Conservation (phyloP, 139 green algal species). For the Eudorina sp. region DNA sequence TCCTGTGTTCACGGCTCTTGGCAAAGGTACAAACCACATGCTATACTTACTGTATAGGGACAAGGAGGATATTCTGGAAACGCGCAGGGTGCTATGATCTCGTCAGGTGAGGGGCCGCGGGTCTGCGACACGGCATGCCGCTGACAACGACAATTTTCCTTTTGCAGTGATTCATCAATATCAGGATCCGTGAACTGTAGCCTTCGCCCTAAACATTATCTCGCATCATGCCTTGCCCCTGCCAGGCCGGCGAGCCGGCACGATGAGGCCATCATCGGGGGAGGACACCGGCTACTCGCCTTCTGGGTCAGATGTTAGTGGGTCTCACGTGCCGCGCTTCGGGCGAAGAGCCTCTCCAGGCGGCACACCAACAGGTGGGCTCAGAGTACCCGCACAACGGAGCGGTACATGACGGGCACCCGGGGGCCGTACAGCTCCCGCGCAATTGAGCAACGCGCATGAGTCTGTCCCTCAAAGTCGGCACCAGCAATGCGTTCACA, state of each 20-base stretch:
- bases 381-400: too few relatives aligned
- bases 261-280: not conserved
- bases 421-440: too few relatives aligned
- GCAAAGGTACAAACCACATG: not conserved
- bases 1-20: not conserved
- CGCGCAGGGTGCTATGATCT: not conserved
- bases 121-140: too few relatives aligned
- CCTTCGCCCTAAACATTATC: too few relatives aligned
- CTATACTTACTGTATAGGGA: not conserved
- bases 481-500: too few relatives aligned
- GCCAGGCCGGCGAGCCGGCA: constrained; percentile 17
- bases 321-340: constrained; percentile 7
- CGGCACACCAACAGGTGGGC: not conserved
- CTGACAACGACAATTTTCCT: too few relatives aligned
- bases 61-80: constrained; percentile 1
- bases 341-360: constrained; percentile 18
- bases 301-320: not conserved
- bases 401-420: too few relatives aligned
- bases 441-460: too few relatives aligned
- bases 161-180: too few relatives aligned
- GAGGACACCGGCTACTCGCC: not conserved
- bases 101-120: constrained; percentile 12
- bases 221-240: too few relatives aligned
- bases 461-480: too few relatives aligned
- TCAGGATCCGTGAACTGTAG: too few relatives aligned